phyloP scores from a whole-genome alignment of 1,284 basidiomycete species.

The Cystobasidium slooffiae region DNA sequence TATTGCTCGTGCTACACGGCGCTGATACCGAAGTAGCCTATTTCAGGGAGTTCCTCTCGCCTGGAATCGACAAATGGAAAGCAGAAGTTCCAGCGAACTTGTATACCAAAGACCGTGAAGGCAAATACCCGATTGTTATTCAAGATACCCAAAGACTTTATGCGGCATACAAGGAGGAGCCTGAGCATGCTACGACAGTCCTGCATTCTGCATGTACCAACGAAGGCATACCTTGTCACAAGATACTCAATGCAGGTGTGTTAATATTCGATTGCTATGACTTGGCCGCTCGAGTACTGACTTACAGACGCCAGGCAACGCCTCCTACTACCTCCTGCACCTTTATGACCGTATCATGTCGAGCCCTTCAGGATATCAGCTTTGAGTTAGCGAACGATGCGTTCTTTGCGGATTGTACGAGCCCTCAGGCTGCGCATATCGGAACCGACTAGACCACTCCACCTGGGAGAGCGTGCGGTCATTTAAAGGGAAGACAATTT shows the following conservation, averaged over 20 bases:
- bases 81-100: not conserved
- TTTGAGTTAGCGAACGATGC: not conserved
- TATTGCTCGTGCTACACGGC: conserved; percentile 26
- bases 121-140: conserved; percentile 19
- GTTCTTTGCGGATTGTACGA: too few relatives aligned
- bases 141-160: conserved; percentile 36
- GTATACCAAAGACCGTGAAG: not conserved
- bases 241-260: conserved; percentile 35
- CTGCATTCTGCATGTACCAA: conserved; percentile 14
- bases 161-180: conserved; percentile 27
- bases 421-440: too few relatives aligned
- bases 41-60: conserved; percentile 4
- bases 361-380: conserved; percentile 5
- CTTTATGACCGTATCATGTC: conserved; percentile 30
- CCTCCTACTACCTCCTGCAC: conserved; percentile 36
- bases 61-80: conserved; percentile 10
- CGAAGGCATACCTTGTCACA: conserved; percentile 7
- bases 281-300: not conserved
- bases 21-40: conserved; percentile 10
- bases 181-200: conserved; percentile 10
- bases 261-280: not conserved
- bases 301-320: conserved; percentile 11
- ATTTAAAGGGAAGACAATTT: not conserved
- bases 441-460: not conserved
- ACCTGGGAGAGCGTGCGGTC: not conserved